Conservation (phyloP, 1,284 basidiomycete genomes). For the Cutaneotrichosporon cavernicola region DNA sequence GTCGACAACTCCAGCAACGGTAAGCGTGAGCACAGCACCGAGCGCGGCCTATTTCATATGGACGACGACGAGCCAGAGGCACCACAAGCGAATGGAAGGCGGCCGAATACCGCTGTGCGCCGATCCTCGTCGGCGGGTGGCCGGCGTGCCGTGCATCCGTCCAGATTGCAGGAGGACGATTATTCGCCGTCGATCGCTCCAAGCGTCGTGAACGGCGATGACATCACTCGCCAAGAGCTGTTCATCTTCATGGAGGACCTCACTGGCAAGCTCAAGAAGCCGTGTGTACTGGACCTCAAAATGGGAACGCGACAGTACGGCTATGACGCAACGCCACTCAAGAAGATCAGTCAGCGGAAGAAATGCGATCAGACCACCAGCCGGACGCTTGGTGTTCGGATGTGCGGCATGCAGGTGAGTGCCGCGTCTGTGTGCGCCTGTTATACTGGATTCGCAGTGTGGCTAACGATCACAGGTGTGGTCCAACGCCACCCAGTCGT, state of each 20-base stretch:
- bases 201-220: slow-evolving; percentile 26
- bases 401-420: slow-evolving; percentile 98
- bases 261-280: slow-evolving; percentile 86
- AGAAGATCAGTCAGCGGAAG: slow-evolving; percentile 96
- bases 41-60: slow-evolving; percentile 54
- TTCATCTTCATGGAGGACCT: slow-evolving; percentile 99
- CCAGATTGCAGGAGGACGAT: background rate
- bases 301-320: slow-evolving; percentile 99
- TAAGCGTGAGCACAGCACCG: slow-evolving; percentile 31
- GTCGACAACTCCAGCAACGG: background rate
- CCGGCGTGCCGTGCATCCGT: background rate
- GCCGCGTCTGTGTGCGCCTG: background rate
- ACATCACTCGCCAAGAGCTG: slow-evolving; percentile 81
- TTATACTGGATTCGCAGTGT: background rate
- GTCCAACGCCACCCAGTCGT: slow-evolving; percentile 77
- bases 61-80: slow-evolving; percentile 45
- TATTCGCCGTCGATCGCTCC: slow-evolving; percentile 32
- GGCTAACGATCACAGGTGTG: slow-evolving; percentile 66
- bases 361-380: slow-evolving; percentile 97
- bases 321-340: slow-evolving; percentile 84
- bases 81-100: background rate
- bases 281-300: slow-evolving; percentile 97
- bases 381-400: slow-evolving; percentile 80
- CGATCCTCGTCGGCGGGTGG: background rate
- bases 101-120: background rate